Evolutionary conservation across 2,329 filamentous ascomycete species (phyloP).

Genomic region (Penicillium fuscoglaucum): DNA sequence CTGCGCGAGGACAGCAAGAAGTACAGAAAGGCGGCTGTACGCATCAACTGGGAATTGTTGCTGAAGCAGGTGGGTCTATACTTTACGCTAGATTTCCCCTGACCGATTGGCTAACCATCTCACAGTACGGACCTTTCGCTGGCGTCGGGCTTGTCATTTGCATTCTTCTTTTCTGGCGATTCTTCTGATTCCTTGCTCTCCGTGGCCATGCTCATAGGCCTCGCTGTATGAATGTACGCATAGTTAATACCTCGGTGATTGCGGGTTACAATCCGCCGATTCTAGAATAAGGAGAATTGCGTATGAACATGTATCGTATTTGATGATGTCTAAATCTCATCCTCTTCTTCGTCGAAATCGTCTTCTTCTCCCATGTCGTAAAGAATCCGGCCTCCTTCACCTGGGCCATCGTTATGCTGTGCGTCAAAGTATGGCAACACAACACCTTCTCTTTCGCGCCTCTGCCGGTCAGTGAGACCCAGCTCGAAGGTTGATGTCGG

Average conservation of each 20-base stretch:
- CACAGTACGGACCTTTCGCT: slow-evolving; percentile 81
- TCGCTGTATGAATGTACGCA: slow-evolving; percentile 39
- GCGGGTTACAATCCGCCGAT: slow-evolving; percentile 33
- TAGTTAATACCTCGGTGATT: slow-evolving; percentile 37
- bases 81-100: neutral
- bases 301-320: slow-evolving; percentile 4
- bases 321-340: slow-evolving; percentile 66
- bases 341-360: slow-evolving; percentile 94
- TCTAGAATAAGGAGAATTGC: slow-evolving; percentile 15
- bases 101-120: slow-evolving; percentile 25
- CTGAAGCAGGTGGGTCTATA: slow-evolving; percentile 69
- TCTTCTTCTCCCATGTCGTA: slow-evolving; percentile 98
- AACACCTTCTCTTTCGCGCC: slow-evolving; percentile 79
- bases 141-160: slow-evolving; percentile 79
- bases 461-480: slow-evolving; percentile 86
- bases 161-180: slow-evolving; percentile 87
- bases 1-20: slow-evolving; percentile 91
- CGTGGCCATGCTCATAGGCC: slow-evolving; percentile 14
- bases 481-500: slow-evolving; percentile 80
- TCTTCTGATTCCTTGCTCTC: slow-evolving; percentile 62
- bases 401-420: slow-evolving; percentile 68
- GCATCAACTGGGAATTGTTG: slow-evolving; percentile 97
- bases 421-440: slow-evolving; percentile 96
- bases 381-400: slow-evolving; percentile 87
- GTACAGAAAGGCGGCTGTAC: slow-evolving; percentile 86